Base-by-base conservation (phyloP, 1,284 basidiomycete genomes). In the Trichosporon faecale region DNA sequence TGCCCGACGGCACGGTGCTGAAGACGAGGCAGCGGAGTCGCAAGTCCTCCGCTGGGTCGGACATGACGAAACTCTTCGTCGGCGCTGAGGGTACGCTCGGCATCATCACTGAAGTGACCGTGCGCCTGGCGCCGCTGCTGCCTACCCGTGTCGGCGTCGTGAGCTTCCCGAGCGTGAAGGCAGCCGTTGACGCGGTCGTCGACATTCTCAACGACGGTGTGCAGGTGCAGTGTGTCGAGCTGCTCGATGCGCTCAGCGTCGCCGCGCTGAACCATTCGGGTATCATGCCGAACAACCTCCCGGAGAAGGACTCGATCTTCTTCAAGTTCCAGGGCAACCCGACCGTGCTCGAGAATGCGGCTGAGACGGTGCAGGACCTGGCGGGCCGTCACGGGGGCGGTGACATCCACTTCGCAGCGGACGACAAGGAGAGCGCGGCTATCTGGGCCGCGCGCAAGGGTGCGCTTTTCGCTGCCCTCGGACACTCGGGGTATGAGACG, bases 81-180 rank as follows among this genome's bases (percentile, higher is more conserved):
- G 94, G 95, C 25, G 92, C 94, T 0, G 95, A 98, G 79, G 95
- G 95, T 0, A 97, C 94, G 0, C 84, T 97, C 27, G 95, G 95
- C 0, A 92, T 98, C 68, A 87, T 97, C 27, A 95, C 93, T 0
- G 94, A 96, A 86, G 92, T 90, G 0, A 95, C 94, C 0, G 86
- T 95, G 66, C 86, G 91, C 2, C 85, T 96, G 2, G 87, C 92
- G 0, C 94, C 94, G 0, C 79, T 90, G 0, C 84, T 92, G 12
- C 91, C 91, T 2, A 94, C 90, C 11, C 83, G 80, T 44, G 86
- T 83, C n/a, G 85, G 82, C 6, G 82, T 84, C 14, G 83, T 84
- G 1, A 77, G 80, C 4, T 87, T 87, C 76, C 82, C 84, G 1
- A 78, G 78, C 52, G 84, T 87, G 14, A 78, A 84, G 68, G 78